Base-by-base conservation (phyloP, 192 early-diverging fungal genomes). In the Polychytrium aggregatum region DNA sequence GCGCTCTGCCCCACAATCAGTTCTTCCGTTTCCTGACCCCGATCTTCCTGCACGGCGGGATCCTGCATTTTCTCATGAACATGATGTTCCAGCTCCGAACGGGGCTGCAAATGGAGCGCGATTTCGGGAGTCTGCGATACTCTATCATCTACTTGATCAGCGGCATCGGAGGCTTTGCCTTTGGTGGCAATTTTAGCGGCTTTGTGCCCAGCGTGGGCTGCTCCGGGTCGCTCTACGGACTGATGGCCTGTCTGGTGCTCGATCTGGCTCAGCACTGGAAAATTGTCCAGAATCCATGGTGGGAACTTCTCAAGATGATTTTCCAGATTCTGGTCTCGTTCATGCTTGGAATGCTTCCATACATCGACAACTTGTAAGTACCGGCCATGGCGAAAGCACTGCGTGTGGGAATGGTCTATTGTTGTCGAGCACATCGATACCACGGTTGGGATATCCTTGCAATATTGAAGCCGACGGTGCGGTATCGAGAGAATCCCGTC, bases 361-460 rank as follows among this genome's bases (percentile, higher is more conserved):
- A 67, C 57, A 56, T 87, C 18, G 88, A 91, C 60, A 91, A 91
- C 59, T 86, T 85, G 59, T n/a, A n/a, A n/a, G n/a, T n/a, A n/a
- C n/a, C n/a, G n/a, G n/a, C n/a, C n/a, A n/a, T n/a, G n/a, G n/a
- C n/a, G n/a, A n/a, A n/a, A n/a, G n/a, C n/a, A n/a, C n/a, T n/a
- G n/a, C n/a, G n/a, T n/a, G n/a, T n/a, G n/a, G n/a, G n/a, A n/a
- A n/a, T n/a, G n/a, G n/a, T n/a, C n/a, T n/a, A n/a, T n/a, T n/a
- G n/a, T n/a, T n/a, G n/a, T n/a, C n/a, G n/a, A n/a, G n/a, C n/a
- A n/a, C n/a, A n/a, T n/a, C n/a, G n/a, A n/a, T n/a, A n/a, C n/a
- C n/a, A n/a, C n/a, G n/a, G n/a, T n/a, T n/a, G n/a, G n/a, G n/a
- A n/a, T n/a, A n/a, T n/a, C n/a, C n/a, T n/a, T n/a, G n/a, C n/a